Evolutionary conservation across 176 grass and related monocot genomes (phyloP).

Genomic region (Zizania latifolia): DNA sequence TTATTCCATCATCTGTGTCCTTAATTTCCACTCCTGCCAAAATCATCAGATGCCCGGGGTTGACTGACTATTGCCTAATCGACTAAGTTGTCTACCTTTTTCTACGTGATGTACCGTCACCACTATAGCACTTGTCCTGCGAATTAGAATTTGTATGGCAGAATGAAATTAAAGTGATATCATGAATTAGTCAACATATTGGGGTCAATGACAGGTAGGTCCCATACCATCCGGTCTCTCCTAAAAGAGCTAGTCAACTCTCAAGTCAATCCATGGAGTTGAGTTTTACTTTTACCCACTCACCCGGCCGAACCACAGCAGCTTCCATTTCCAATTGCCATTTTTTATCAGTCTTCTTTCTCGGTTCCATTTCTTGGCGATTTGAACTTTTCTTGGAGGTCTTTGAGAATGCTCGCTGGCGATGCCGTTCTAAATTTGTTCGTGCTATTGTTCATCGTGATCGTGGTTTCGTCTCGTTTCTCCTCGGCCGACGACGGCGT

Average conservation of each 20-base stretch:
- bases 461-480: neutral
- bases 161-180: no score
- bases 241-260: neutral
- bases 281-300: neutral
- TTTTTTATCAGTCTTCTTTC: no score
- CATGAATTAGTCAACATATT: neutral
- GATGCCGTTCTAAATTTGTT: neutral
- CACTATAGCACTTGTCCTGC: neutral
- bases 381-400: neutral
- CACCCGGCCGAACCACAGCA: neutral
- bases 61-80: neutral
- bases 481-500: neutral
- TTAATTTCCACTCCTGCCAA: neutral
- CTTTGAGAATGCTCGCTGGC: neutral
- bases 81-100: neutral
- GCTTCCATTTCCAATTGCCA: neutral
- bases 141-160: no score
- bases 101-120: no score
- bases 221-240: neutral
- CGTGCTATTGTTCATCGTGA: constrained; percentile 4
- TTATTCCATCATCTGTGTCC: neutral
- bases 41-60: neutral
- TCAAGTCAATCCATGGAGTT: neutral
- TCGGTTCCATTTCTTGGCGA: neutral
- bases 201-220: neutral